phyloP scores from a whole-genome alignment of 2,329 filamentous ascomycete genomes.

The Pseudocercospora fuligena region DNA sequence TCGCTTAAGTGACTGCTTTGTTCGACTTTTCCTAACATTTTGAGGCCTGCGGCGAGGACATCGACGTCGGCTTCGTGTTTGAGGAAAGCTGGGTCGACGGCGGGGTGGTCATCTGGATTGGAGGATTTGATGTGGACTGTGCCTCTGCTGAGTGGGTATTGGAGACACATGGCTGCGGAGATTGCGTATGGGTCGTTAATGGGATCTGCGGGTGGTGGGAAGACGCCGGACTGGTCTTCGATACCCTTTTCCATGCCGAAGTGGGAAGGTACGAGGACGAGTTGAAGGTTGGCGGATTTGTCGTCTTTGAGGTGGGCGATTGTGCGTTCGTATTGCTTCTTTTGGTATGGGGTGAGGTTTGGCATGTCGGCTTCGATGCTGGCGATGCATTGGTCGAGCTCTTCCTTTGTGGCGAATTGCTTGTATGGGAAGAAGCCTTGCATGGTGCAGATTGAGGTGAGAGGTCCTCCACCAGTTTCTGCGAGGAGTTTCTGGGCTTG shows the following conservation, averaged over 20 bases:
- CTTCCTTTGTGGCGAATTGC: slow-evolving; percentile 40
- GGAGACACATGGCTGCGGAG: slow-evolving; percentile 36
- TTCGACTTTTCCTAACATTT: slow-evolving; percentile 50
- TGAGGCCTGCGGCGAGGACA: slow-evolving; percentile 38
- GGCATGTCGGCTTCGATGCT: slow-evolving; percentile 38
- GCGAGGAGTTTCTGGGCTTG: slow-evolving; percentile 39
- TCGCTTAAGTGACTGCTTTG: slow-evolving; percentile 48
- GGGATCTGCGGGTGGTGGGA: slow-evolving; percentile 30
- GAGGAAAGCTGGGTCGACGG: slow-evolving; percentile 36
- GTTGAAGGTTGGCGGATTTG: slow-evolving; percentile 46
- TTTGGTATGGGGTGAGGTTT: slow-evolving; percentile 40
- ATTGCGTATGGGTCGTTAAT: slow-evolving; percentile 32
- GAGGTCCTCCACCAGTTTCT: slow-evolving; percentile 40
- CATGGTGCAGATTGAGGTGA: slow-evolving; percentile 40
- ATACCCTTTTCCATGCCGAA: slow-evolving; percentile 37
- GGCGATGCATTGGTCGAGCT: slow-evolving; percentile 40
- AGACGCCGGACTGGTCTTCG: slow-evolving; percentile 37
- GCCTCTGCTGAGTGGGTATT: slow-evolving; percentile 40
- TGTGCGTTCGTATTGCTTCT: slow-evolving; percentile 43
- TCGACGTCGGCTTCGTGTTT: slow-evolving; percentile 56
- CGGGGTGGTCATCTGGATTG: slow-evolving; percentile 32
- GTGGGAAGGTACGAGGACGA: slow-evolving; percentile 42
- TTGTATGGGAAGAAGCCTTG: slow-evolving; percentile 47
- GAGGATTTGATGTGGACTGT: slow-evolving; percentile 40
- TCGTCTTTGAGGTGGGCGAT: slow-evolving; percentile 42